Evolutionary conservation across 139 green algal species (phyloP).

Genomic region (Mesostigma viride): DNA sequence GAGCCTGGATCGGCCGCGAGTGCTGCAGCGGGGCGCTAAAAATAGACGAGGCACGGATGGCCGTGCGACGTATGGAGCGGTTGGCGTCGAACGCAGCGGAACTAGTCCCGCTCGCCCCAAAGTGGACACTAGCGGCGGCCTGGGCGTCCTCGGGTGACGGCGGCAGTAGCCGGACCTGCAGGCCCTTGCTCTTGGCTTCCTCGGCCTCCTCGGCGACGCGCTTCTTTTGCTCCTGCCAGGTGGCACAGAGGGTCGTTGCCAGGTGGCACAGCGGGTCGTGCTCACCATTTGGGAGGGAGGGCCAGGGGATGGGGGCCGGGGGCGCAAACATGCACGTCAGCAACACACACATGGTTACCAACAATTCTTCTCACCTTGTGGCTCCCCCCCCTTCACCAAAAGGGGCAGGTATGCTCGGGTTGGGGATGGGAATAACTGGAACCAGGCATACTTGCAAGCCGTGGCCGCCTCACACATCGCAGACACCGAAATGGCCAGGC

Average conservation of each 20-base stretch:
- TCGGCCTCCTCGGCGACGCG: constrained; percentile 30
- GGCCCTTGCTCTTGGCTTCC: constrained; percentile 36
- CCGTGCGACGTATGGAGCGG: neutral
- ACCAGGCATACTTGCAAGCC: too few species aligned
- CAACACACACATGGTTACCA: too few species aligned
- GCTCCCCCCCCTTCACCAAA: too few species aligned
- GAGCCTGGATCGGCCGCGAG: too few species aligned
- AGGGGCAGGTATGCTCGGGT: too few species aligned
- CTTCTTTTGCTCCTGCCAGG: constrained; percentile 25
- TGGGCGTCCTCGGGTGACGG: constrained; percentile 36
- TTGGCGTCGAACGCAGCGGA: constrained; percentile 9
- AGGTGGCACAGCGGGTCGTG: neutral
- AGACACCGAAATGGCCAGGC: too few species aligned
- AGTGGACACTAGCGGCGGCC: constrained; percentile 31
- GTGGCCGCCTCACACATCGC: too few species aligned
- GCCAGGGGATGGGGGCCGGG: too few species aligned
- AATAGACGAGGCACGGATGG: constrained; percentile 25
- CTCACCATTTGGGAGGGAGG: too few species aligned
- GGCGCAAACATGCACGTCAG: too few species aligned
- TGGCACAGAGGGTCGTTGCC: neutral
- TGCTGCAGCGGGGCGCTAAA: constrained; percentile 9
- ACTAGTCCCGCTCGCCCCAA: neutral
- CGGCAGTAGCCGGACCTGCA: constrained; percentile 53
- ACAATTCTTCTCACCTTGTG: too few species aligned
- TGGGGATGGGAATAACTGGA: too few species aligned